These are phyloP conservation scores for Coniochaeta sp. DNA, from an alignment of 2,329 filamentous ascomycete species.

Conservation along the genomic window DNA sequence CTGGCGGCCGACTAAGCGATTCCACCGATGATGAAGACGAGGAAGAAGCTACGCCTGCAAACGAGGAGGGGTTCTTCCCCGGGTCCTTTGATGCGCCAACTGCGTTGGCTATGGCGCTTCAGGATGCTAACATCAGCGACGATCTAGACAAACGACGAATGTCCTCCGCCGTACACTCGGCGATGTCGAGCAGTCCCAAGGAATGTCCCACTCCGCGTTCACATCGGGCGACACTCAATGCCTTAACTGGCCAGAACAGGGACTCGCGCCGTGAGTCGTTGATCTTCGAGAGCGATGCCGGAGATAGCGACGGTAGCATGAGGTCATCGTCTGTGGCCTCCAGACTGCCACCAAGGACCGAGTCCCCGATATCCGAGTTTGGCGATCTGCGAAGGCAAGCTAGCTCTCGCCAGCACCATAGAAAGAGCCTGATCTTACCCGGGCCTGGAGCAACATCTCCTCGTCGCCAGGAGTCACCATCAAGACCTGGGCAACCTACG, in stretches of 20 bases:
- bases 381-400: conserved; percentile 66
- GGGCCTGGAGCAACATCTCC: conserved; percentile 60
- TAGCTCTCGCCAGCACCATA: conserved; percentile 75
- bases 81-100: conserved; percentile 53
- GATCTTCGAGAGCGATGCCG: conserved; percentile 74
- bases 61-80: conserved; percentile 48
- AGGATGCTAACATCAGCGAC: conserved; percentile 32
- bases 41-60: conserved; percentile 32
- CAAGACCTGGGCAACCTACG: conserved; percentile 64
- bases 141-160: conserved; percentile 29
- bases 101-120: conserved; percentile 46
- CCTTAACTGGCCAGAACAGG: conserved; percentile 44
- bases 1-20: conserved; percentile 78
- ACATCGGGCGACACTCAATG: conserved; percentile 53
- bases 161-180: conserved; percentile 65
- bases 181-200: conserved; percentile 79
- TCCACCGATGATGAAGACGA: conserved; percentile 59
- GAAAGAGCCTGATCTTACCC: conserved; percentile 78
- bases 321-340: conserved; percentile 72
- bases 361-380: conserved; percentile 86
- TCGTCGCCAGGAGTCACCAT: conserved; percentile 82
- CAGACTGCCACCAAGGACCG: conserved; percentile 60
- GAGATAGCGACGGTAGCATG: conserved; percentile 82
- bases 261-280: conserved; percentile 70
- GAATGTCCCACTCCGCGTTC: conserved; percentile 90